Evolutionary conservation across 2,329 filamentous ascomycete genomes (phyloP).

Genomic region (Hymenoscyphus linearis): DNA sequence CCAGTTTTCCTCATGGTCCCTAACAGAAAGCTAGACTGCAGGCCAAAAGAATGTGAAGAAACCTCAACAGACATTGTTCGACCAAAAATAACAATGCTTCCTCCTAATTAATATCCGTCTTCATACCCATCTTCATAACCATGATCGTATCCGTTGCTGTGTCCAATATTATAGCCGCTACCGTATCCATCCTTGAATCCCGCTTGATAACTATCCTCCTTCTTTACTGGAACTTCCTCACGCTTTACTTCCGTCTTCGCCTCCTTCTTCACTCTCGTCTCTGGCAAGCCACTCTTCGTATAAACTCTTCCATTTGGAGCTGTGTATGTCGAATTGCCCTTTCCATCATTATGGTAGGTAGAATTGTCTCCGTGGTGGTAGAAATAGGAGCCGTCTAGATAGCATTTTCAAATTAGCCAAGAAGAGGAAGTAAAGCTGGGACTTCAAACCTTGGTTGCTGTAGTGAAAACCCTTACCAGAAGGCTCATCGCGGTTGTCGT

Average conservation of each 20-base stretch:
- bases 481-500: neutral
- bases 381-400: neutral
- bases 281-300: neutral
- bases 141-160: neutral
- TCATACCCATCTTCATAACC: neutral
- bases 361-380: neutral
- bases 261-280: neutral
- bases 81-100: too few relatives aligned
- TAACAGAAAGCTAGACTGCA: too few relatives aligned
- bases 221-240: neutral
- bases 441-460: neutral
- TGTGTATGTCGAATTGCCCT: neutral
- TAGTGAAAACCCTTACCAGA: neutral
- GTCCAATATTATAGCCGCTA: neutral
- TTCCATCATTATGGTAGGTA: neutral
- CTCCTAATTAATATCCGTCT: neutral
- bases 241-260: neutral
- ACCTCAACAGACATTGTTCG: too few relatives aligned
- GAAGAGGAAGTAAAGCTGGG: neutral
- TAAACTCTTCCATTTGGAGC: neutral
- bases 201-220: neutral
- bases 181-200: neutral
- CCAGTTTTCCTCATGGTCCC: too few relatives aligned
- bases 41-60: too few relatives aligned
- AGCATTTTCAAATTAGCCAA: neutral